Evolutionary conservation across 805 yeast genomes (phyloP).

Genomic region (Pichia membranifaciens): DNA sequence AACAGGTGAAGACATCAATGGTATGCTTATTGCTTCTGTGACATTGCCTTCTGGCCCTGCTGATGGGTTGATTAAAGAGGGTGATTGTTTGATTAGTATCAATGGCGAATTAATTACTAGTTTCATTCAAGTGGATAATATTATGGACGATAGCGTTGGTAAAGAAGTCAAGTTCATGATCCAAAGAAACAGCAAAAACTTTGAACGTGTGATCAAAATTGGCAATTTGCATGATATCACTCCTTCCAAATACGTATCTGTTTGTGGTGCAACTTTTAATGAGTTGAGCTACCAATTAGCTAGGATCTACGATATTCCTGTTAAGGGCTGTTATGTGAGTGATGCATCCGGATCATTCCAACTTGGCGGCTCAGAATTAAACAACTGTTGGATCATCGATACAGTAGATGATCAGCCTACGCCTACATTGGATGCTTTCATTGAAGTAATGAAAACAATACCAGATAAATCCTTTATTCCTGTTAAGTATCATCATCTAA

Average conservation of each 20-base stretch:
- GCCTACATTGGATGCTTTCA: conserved; percentile 66
- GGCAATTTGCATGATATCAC: conserved; percentile 78
- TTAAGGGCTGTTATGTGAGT: conserved; percentile 74
- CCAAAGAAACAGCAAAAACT: conserved; percentile 68
- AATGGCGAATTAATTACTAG: conserved; percentile 59
- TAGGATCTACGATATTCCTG: conserved; percentile 76
- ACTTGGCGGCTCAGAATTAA: conserved; percentile 45
- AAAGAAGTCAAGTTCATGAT: conserved; percentile 48
- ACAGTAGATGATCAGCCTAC: conserved; percentile 70
- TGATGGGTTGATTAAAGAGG: conserved; percentile 66
- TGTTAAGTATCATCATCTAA: conserved; percentile 65
- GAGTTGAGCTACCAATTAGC: conserved; percentile 86
- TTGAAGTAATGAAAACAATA: conserved; percentile 68
- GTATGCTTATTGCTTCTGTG: conserved; percentile 76
- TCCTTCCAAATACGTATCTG: conserved; percentile 74
- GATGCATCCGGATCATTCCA: conserved; percentile 75
- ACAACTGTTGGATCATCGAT: conserved; percentile 76
- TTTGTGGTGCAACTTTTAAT: conserved; percentile 83
- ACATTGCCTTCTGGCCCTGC: conserved; percentile 85
- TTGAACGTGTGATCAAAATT: conserved; percentile 46
- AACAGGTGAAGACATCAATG: conserved; percentile 59
- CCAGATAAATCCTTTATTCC: conserved; percentile 74
- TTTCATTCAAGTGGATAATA: conserved; percentile 77
- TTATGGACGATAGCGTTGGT: conserved; percentile 68
- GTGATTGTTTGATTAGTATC: conserved; percentile 74